These are phyloP conservation scores for Aspergillus nidulans DNA, from an alignment of 495 filamentous ascomycete species.

Conservation along the genomic window DNA sequence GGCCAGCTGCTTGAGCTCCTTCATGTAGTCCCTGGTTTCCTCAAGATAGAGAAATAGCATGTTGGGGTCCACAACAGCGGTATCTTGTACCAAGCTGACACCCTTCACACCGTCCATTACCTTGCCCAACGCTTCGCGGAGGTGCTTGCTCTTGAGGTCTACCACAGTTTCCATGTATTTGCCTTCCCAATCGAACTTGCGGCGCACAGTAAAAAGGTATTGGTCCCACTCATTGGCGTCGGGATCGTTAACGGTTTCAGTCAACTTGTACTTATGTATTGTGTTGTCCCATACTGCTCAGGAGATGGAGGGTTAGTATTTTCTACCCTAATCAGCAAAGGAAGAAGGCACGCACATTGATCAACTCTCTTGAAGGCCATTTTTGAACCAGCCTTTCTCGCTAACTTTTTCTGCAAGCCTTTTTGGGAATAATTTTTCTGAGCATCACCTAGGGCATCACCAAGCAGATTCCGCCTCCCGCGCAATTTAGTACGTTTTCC, in stretches of 20 bases:
- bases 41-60: conserved; percentile 85
- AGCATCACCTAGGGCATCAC: conserved; percentile 14
- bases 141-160: conserved; percentile 79
- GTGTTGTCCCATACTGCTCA: conserved; percentile 63
- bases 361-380: conserved; percentile 85
- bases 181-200: conserved; percentile 84
- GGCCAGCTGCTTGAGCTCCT: conserved; percentile 57
- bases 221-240: conserved; percentile 75
- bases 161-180: conserved; percentile 75
- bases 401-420: neutral
- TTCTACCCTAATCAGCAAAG: neutral
- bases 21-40: conserved; percentile 63
- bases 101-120: conserved; percentile 81
- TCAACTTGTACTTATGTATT: conserved; percentile 79
- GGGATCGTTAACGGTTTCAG: conserved; percentile 69
- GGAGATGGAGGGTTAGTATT: neutral
- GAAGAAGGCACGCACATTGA: conserved; percentile 47
- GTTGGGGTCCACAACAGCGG: conserved; percentile 76
- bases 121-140: conserved; percentile 67
- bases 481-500: conserved; percentile 18
- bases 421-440: conserved; percentile 14
- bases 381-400: conserved; percentile 54
- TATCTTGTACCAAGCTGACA: conserved; percentile 74
- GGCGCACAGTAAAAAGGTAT: conserved; percentile 81
- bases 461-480: conserved; percentile 15